Evolutionary conservation across 306 rosid species (phyloP).

Genomic region (Cucumis hystrix): DNA sequence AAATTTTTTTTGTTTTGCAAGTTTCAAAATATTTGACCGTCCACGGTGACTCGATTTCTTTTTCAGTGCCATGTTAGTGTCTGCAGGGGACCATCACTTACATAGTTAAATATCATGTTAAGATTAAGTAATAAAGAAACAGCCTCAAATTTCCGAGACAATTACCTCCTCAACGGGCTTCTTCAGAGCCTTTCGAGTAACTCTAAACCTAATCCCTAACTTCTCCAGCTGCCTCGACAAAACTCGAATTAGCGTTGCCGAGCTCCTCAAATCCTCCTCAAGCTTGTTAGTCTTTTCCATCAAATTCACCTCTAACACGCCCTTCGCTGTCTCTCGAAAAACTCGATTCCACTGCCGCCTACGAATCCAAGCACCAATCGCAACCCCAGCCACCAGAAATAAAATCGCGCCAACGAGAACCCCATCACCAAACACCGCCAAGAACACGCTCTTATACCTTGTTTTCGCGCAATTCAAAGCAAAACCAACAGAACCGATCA

Average conservation of each 20-base stretch:
- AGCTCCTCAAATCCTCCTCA: conserved; percentile 64
- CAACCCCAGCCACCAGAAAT: conserved; percentile 39
- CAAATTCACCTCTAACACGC: conserved; percentile 45
- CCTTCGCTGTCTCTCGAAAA: conserved; percentile 25
- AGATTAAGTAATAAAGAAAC: not conserved
- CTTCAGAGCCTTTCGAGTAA: conserved; percentile 55
- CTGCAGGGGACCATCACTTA: not conserved
- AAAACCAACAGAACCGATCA: conserved; percentile 21
- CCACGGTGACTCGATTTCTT: not conserved
- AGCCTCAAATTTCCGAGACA: not conserved
- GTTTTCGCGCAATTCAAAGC: conserved; percentile 21
- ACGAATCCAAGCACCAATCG: conserved; percentile 55
- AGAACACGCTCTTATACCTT: conserved; percentile 22
- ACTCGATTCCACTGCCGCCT: conserved; percentile 48
- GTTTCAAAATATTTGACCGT: not conserved
- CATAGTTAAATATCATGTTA: not conserved
- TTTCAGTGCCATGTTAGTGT: not conserved
- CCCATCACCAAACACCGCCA: conserved; percentile 22
- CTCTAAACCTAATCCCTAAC: conserved; percentile 64
- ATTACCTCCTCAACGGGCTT: conserved; percentile 73
- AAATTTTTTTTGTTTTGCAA: not conserved
- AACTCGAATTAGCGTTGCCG: conserved; percentile 38
- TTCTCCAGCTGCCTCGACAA: conserved; percentile 84
- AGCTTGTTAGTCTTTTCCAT: conserved; percentile 52
- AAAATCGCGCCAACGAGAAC: conserved; percentile 20